Evolutionary conservation across 306 rosid species (phyloP).

Genomic region (Trichosanthes cucumerina): DNA sequence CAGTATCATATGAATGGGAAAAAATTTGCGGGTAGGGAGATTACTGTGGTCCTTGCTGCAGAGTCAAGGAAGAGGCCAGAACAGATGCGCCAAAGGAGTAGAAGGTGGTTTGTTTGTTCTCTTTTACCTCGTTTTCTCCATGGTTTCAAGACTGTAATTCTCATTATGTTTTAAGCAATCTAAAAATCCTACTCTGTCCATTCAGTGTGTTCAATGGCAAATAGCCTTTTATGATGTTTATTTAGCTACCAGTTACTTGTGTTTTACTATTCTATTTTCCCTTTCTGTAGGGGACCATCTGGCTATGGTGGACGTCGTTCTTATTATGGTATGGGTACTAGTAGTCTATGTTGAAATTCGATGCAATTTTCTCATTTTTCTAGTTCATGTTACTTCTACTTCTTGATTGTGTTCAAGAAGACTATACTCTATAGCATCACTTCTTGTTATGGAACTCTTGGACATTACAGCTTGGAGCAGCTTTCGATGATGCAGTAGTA

Average conservation of each 20-base stretch:
- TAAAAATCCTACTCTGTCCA: not conserved
- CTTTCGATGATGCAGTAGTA: not conserved
- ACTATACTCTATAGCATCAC: not conserved
- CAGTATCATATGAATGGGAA: constrained; percentile 95
- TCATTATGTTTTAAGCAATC: not conserved
- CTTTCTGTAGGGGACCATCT: constrained; percentile 50
- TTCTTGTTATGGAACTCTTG: not conserved
- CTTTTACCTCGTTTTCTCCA: not conserved
- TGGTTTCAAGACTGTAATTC: not conserved
- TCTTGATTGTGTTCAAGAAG: not conserved
- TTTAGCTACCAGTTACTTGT: not conserved
- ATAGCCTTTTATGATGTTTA: not conserved
- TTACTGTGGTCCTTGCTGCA: constrained; percentile 83
- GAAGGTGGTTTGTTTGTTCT: constrained; percentile 40
- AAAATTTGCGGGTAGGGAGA: constrained; percentile 96
- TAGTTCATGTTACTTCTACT: not conserved
- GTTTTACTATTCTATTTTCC: not conserved
- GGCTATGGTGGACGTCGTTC: constrained; percentile 65
- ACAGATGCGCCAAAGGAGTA: constrained; percentile 80
- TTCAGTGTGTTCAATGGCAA: not conserved
- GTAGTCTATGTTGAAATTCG: not conserved
- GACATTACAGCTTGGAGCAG: not conserved
- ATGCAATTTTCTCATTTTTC: not conserved
- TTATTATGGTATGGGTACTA: constrained; percentile 50
- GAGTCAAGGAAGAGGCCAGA: constrained; percentile 97